Percentiles rank a stretch among this genome's conserved stretches.
Evolutionary conservation across 2,329 filamentous ascomycete genomes (phyloP).

Genomic region (Stagonosporopsis cucurbitacearum): DNA sequence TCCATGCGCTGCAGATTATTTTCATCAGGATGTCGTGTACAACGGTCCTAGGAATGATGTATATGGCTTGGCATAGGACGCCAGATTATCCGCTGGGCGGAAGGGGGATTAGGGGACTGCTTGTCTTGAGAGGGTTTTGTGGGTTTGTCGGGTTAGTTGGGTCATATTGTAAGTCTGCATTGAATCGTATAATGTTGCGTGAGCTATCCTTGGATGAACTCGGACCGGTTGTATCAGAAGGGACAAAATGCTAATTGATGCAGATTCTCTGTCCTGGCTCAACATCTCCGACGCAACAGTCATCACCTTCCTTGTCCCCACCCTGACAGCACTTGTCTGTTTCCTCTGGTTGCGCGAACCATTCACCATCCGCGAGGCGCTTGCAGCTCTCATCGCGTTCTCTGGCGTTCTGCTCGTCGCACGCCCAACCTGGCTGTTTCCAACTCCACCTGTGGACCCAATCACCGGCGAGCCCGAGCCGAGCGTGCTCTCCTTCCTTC

Average conservation of each 20-base stretch:
- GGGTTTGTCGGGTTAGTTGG: conserved; percentile 39
- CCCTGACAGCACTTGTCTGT: conserved; percentile 78
- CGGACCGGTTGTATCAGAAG: background rate
- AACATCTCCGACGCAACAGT: conserved; percentile 85
- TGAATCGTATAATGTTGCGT: rapidly evolving
- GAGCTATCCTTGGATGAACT: background rate
- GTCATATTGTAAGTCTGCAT: conserved; percentile 34
- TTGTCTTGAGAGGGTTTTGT: conserved; percentile 31
- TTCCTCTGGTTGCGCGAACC: conserved; percentile 75
- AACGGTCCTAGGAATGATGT: conserved; percentile 66
- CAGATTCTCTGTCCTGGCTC: conserved; percentile 73
- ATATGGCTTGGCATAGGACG: conserved; percentile 70
- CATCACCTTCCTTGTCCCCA: conserved; percentile 81
- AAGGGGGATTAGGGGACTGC: conserved; percentile 25
- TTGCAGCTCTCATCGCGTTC: conserved; percentile 75
- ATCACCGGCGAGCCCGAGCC: conserved; percentile 41
- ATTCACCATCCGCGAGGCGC: conserved; percentile 76
- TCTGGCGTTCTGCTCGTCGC: conserved; percentile 82
- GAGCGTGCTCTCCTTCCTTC: conserved; percentile 15
- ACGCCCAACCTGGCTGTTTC: conserved; percentile 66
- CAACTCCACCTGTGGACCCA: conserved; percentile 24
- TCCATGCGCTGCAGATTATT: conserved; percentile 63
- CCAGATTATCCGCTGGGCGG: conserved; percentile 34
- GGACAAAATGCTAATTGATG: background rate
- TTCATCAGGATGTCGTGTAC: conserved; percentile 80